phyloP scores from a whole-genome alignment of 352 stramenopile species.

The Phytophthora pisi region DNA sequence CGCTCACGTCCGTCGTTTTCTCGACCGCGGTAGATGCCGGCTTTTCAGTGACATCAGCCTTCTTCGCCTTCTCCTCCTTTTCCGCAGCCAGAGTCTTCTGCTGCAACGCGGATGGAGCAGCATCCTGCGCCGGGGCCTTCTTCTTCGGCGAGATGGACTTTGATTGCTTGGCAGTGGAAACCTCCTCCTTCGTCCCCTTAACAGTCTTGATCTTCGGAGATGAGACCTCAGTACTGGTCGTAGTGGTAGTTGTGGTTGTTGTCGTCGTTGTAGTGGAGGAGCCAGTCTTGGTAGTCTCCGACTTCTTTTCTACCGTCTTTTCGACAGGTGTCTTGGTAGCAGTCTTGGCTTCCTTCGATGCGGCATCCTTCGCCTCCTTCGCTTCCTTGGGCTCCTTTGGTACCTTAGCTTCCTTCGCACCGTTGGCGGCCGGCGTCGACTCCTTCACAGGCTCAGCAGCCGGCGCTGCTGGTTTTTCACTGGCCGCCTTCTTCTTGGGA shows the following conservation, averaged over 20 bases:
- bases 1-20: conserved; percentile 43
- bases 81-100: conserved; percentile 24
- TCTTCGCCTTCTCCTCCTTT: conserved; percentile 23
- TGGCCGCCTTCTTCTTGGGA: conserved; percentile 27
- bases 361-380: conserved; percentile 8
- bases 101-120: conserved; percentile 15
- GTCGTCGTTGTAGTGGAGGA: conserved; percentile 24
- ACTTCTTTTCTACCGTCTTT: conserved; percentile 29
- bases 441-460: conserved; percentile 8
- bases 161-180: conserved; percentile 13
- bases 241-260: conserved; percentile 30
- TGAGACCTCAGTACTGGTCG: conserved; percentile 20
- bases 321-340: conserved; percentile 18
- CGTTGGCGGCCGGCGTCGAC: conserved; percentile 12
- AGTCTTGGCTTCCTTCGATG: conserved; percentile 16
- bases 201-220: conserved; percentile 20
- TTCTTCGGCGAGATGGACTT: conserved; percentile 31
- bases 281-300: conserved; percentile 21
- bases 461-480: conserved; percentile 8
- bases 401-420: conserved; percentile 6
- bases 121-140: conserved; percentile 19
- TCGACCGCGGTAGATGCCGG: conserved; percentile 16
- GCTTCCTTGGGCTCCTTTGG: background rate
- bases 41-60: conserved; percentile 16
- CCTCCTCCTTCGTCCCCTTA: conserved; percentile 24